Base-by-base conservation (phyloP, 306 rosid species). In the Quercus gilva region DNA sequence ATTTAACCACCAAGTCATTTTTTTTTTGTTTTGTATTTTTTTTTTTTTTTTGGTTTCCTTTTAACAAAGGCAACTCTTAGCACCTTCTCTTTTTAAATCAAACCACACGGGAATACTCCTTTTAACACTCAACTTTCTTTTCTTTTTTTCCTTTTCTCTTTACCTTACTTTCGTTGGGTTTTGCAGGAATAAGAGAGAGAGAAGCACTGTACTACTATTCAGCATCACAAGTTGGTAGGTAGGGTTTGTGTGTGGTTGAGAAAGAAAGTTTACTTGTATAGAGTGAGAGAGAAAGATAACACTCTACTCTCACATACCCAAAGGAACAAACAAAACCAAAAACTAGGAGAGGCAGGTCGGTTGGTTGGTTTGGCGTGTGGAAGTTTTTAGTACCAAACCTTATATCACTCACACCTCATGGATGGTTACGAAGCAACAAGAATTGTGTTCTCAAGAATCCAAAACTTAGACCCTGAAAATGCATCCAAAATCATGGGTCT, bases 401-500 rank as follows among this genome's bases (percentile, higher is more conserved):
- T 18, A 10, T 57, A 71, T 67, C 76, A 10, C 14, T 49, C 53
- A 49, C 17, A 49, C 21, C 15, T 69, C 87, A 96, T 96, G 99
- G 98, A 96, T 89, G 88, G 93, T 74, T 96, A 93, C 56, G 98
- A 93, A 84, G 98, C 99, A 18, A 91, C 99, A 4, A 91, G 92
- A 72, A 86, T 91, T 71, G 98, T 96, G 21, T 93, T 88, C 83
- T 87, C 96, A 11, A 90, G 98, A 85, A 93, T 96, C 89, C 97
- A 93, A 51, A 93, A 67, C 86, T 71, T 93, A 83, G 99, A 96
- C 94, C 98, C 97, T 31, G 99, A 96, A 78, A 96, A 96, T 79
- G 99, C 99, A 14, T 93, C 99, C 15, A 93, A 93, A 82, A 93
- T 96, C 86, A 96, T 96, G 99, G 98, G 99, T 15, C 77, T 96